Evolutionary conservation across 495 filamentous ascomycete genomes (phyloP), one percentile per base, ranked within the genome.

Genomic region (Chaetomidium leptoderma): DNA sequence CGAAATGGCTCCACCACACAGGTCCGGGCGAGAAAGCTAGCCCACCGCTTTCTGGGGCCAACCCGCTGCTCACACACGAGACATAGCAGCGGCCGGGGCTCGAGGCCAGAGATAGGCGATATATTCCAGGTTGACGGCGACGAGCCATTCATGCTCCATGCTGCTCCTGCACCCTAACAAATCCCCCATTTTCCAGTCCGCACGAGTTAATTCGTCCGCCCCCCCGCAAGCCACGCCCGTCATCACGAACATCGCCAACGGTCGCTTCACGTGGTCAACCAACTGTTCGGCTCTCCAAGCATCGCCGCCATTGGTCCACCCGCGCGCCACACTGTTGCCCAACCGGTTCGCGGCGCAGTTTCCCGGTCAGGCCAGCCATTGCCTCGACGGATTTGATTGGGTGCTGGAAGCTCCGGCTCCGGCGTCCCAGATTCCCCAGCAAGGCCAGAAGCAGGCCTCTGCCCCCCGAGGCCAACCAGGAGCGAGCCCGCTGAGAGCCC

Each of bases 301-400:
- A 14, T 13, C 42, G 11, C 1, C 44, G 4, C 45, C 27, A 19
- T 32, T 32, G 27, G 27, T 17, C 27, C 45, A 32, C 16, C 44
- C 44, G 4, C 29, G 16, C 26, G 46, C 46, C 29, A 35, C 46
- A 13, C 6, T 6, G n/a, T 14, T 33, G 29, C 23, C 29, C 29
- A 19, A 23, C 21, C 16, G 26, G 23, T n/a, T 17, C 44, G 44
- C 44, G 11, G 44, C 44, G 44, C 26, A 33, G 55, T 19, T 32
- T 33, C 29, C 26, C 1, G 36, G 60, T 62, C 43, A 27, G 49
- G 60, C 32, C 37, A 55, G 32, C 23, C 24, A 42, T 26, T 37
- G 26, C 43, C 27, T 29, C 26, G 50, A 30, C 43, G 19, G 13
- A 51, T 51, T 49, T 35, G 55, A 63, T 63, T 63, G 60, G 60